Evolutionary conservation across 805 yeast genomes (phyloP).

Genomic region (Komagataella kurtzmanii): DNA sequence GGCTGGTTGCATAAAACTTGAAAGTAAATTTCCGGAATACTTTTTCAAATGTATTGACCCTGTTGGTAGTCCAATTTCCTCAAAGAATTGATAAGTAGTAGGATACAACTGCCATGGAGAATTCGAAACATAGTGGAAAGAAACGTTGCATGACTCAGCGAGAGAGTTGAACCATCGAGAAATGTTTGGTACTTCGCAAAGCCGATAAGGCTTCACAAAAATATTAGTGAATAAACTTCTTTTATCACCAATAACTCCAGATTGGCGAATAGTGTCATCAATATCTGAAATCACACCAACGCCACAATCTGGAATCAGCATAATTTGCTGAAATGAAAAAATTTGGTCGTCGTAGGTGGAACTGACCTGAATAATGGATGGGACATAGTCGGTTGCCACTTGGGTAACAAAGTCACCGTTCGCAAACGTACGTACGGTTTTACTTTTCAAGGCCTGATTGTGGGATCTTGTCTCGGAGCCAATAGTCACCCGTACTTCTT

Average conservation of each 20-base stretch:
- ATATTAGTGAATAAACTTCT: constrained; percentile 71
- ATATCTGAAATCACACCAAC: constrained; percentile 77
- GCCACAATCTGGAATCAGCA: constrained; percentile 30
- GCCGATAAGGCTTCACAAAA: constrained; percentile 47
- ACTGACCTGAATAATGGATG: constrained; percentile 41
- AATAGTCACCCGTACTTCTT: constrained; percentile 38
- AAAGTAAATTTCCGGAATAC: constrained; percentile 70
- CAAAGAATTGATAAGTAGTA: constrained; percentile 43
- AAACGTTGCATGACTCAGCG: constrained; percentile 23
- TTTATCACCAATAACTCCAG: constrained; percentile 86
- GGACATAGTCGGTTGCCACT: constrained; percentile 52
- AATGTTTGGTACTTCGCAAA: constrained; percentile 67
- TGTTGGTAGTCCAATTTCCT: constrained; percentile 43
- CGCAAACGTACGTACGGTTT: not conserved
- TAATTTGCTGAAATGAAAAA: constrained; percentile 29
- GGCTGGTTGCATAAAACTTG: constrained; percentile 79
- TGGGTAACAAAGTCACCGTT: constrained; percentile 3
- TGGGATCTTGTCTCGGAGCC: constrained; percentile 30
- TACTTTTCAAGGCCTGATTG: constrained; percentile 15
- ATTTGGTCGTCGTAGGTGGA: constrained; percentile 33
- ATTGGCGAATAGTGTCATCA: constrained; percentile 85
- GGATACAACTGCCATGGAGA: constrained; percentile 85
- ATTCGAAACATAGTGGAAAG: constrained; percentile 87
- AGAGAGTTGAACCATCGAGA: constrained; percentile 58
- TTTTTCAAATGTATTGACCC: constrained; percentile 85